A percentile compares a stretch with the other conserved stretches of the same genome.
These are phyloP conservation scores for Excoecaria agallocha DNA, from an alignment of 345 rosid genomes.

Conservation along the genomic window DNA sequence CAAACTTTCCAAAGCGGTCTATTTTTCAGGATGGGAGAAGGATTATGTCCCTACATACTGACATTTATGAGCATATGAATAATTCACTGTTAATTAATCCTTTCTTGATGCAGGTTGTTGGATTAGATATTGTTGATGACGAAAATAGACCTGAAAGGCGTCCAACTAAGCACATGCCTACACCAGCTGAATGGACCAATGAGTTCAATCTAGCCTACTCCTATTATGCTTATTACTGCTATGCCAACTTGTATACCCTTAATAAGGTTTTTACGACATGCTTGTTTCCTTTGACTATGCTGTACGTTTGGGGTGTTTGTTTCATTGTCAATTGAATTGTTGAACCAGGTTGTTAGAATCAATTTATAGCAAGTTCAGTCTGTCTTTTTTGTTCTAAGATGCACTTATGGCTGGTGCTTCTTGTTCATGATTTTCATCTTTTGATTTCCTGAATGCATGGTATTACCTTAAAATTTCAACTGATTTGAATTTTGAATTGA, in stretches of 20 bases:
- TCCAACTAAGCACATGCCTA: constrained; percentile 60
- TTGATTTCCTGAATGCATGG: not conserved
- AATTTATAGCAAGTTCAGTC: too few relatives aligned
- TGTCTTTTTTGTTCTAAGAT: not conserved
- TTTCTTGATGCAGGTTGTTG: constrained; percentile 46
- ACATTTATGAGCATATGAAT: not conserved
- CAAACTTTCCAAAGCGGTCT: not conserved
- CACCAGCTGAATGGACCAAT: constrained; percentile 55
- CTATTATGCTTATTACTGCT: constrained; percentile 57
- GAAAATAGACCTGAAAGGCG: constrained; percentile 63
- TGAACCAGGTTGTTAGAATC: not conserved
- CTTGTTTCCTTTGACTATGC: constrained; percentile 4
- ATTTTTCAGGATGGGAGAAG: not conserved
- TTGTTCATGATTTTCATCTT: not conserved
- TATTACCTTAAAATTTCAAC: not conserved
- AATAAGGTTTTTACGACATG: constrained; percentile 36
- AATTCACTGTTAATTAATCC: constrained; percentile 2
- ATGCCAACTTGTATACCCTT: constrained; percentile 49
- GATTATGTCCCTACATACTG: not conserved
- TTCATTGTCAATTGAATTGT: constrained; percentile 6
- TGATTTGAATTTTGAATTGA: not conserved
- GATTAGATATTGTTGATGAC: constrained; percentile 59
- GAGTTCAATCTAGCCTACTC: constrained; percentile 57
- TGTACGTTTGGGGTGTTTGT: not conserved
- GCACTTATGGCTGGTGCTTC: constrained; percentile 1